Conservation (phyloP, 306 rosid genomes). For the Oemleria cerasiformis region DNA sequence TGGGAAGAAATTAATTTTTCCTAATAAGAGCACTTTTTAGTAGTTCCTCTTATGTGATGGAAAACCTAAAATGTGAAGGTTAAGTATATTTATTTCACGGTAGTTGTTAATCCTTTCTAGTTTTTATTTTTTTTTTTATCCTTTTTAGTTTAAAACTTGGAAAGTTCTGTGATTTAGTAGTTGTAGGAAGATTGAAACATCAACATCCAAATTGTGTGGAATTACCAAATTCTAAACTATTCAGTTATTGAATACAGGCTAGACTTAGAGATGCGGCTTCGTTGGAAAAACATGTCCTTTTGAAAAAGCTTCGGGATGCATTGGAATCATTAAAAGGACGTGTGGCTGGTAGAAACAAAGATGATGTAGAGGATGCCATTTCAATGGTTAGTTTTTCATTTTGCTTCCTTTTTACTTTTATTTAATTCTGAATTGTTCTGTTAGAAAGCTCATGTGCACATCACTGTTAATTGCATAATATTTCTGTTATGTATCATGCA, state of each 20-base stretch:
- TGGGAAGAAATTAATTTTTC: background rate
- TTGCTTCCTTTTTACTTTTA: conserved; percentile 10
- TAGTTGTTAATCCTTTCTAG: background rate
- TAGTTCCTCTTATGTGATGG: background rate
- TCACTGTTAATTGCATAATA: background rate
- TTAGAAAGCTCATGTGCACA: background rate
- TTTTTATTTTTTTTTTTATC: no score
- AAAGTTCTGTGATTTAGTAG: background rate
- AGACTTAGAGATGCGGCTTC: conserved; percentile 89
- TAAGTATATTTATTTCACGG: conserved; percentile 2
- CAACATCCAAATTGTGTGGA: background rate
- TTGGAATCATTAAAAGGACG: conserved; percentile 80
- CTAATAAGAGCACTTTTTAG: conserved; percentile 1
- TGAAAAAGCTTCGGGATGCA: conserved; percentile 95
- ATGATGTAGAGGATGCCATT: conserved; percentile 81
- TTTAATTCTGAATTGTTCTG: background rate
- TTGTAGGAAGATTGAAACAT: background rate
- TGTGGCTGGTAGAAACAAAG: conserved; percentile 78
- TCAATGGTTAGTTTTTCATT: conserved; percentile 59
- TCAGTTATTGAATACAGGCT: conserved; percentile 57
- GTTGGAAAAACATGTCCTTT: conserved; percentile 79
- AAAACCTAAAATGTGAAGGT: background rate
- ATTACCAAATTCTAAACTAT: conserved; percentile 19
- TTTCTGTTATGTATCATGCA: background rate
- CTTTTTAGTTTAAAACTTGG: background rate